Base-by-base conservation (phyloP, 1,139 yeast genomes). In the Keqinozyma sinolaborantium region DNA sequence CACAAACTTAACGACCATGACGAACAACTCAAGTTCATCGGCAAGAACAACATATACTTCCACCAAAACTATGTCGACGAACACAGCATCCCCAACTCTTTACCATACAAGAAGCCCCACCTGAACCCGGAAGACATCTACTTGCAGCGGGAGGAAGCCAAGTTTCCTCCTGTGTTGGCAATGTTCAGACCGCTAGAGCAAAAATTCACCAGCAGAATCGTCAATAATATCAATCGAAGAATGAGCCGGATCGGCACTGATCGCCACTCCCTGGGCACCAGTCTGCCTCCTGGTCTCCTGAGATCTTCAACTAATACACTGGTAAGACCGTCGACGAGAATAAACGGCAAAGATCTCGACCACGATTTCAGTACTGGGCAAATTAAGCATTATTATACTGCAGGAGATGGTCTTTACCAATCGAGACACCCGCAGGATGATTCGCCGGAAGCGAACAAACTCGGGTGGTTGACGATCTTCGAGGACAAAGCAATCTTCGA, bases 381-480 rank as follows among this genome's bases (percentile, higher is more conserved):
- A 10, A 47, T 50, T 23, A 53, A 52, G 25, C 50, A 58, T 18
- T 77, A 66, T 45, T 73, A 59, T 42, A 54, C 56, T 3, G 70
- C 78, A 1, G 75, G 77, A n/a, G 84, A 79, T 50, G 84, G 84
- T 1, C 56, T 77, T 3, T 57, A 63, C 31, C 59, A 56, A 32
- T 59, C 50, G 35, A 50, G 54, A 26, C 61, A 64, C 32, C 79
- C 82, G 0, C 58, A 57, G 6, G 85, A 79, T 48, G 85, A 79
- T 49, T 57, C 70, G 4, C 83, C 84, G 0, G 76, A 73, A 46
- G 77, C 73, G 28, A 68, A 62, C 33, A 79, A 77, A 42, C 42
- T 77, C 24, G 84, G 85, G 1, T 79, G 85, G 85, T 49, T 79
- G 4, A 77, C 84, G 0, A 59, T 79, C 2, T 77, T 73, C 42